These are phyloP conservation scores for Lyophyllum decastes DNA, from an alignment of 768 basidiomycete genomes.

Conservation along the genomic window DNA sequence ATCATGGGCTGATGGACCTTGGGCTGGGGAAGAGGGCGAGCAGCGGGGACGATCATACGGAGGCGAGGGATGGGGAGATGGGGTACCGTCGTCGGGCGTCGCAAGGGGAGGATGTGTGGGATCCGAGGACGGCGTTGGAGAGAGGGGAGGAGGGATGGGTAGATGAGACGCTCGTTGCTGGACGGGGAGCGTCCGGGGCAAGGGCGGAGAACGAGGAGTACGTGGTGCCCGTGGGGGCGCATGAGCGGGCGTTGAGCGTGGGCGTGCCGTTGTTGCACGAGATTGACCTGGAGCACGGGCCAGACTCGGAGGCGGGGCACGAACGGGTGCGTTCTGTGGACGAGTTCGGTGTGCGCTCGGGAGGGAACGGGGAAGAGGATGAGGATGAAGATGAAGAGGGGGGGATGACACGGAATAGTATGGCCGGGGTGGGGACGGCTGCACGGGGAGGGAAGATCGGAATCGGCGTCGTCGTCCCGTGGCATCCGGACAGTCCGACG, in stretches of 20 bases:
- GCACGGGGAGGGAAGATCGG: constrained; percentile 31
- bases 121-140: constrained; percentile 8
- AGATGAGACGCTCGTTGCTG: constrained; percentile 22
- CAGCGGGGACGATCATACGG: constrained; percentile 22
- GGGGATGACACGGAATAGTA: constrained; percentile 24
- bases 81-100: not conserved
- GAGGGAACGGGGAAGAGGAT: not conserved
- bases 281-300: constrained; percentile 24
- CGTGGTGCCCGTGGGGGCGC: constrained; percentile 9
- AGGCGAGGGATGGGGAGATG: not conserved
- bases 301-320: not conserved
- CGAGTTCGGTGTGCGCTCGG: constrained; percentile 10
- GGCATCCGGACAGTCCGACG: not conserved
- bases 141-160: constrained; percentile 7
- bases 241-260: constrained; percentile 28
- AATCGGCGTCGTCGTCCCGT: not conserved
- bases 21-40: constrained; percentile 34
- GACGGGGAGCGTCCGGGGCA: not conserved
- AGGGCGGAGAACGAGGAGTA: constrained; percentile 1
- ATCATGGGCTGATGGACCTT: constrained; percentile 31
- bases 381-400: constrained; percentile 21
- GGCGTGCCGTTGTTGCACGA: constrained; percentile 28
- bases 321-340: not conserved
- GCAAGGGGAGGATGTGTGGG: constrained; percentile 7
- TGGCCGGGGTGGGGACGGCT: constrained; percentile 50